Conservation (phyloP, 148 eudicot genomes). For the Camellia japonica region DNA sequence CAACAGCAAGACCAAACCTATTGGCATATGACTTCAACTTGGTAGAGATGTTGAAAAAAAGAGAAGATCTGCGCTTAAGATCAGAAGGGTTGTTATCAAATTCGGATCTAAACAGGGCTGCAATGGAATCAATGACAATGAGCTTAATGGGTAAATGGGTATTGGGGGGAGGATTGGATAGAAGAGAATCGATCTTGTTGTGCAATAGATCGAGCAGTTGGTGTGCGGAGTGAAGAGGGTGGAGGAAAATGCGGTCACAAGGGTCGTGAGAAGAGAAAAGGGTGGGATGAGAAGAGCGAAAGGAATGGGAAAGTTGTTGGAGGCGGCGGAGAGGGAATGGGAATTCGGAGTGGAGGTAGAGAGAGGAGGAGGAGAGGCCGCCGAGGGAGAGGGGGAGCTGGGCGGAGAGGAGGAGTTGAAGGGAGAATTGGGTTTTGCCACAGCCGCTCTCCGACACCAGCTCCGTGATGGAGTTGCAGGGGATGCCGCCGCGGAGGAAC, state of each 20-base stretch:
- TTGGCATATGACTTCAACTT: slow-evolving; percentile 53
- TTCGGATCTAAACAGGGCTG: slow-evolving; percentile 71
- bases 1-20: slow-evolving; percentile 68
- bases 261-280: slow-evolving; percentile 39
- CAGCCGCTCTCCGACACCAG: slow-evolving; percentile 74
- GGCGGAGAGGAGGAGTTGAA: slow-evolving; percentile 82
- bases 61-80: slow-evolving; percentile 49
- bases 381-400: slow-evolving; percentile 63
- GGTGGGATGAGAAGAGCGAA: slow-evolving; percentile 20
- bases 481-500: slow-evolving; percentile 75
- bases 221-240: slow-evolving; percentile 48
- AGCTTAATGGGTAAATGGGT: slow-evolving; percentile 43
- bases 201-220: slow-evolving; percentile 83
- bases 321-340: slow-evolving; percentile 85
- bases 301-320: slow-evolving; percentile 48
- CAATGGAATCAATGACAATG: slow-evolving; percentile 75
- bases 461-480: slow-evolving; percentile 73
- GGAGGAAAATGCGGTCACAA: slow-evolving; percentile 37
- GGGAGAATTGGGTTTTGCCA: slow-evolving; percentile 87
- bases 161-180: slow-evolving; percentile 20
- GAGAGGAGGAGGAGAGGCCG: slow-evolving; percentile 59
- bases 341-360: slow-evolving; percentile 74
- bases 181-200: slow-evolving; percentile 38
- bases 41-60: slow-evolving; percentile 69
- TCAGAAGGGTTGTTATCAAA: slow-evolving; percentile 61